Percentiles rank a stretch among this genome's conserved stretches.
Evolutionary conservation across 257 asterid genomes (phyloP).

Genomic region (Ilex asprella): DNA sequence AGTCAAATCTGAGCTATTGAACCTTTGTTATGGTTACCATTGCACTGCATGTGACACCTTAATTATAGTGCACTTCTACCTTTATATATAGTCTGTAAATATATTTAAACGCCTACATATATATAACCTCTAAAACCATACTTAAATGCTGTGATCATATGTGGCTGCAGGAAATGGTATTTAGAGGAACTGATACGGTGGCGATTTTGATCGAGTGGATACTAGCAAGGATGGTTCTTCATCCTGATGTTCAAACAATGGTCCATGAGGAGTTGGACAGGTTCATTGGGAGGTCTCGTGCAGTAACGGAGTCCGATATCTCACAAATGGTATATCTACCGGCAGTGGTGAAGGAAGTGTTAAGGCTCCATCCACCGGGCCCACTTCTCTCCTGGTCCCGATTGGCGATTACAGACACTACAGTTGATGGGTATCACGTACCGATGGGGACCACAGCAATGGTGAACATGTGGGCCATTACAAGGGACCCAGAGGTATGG

Average conservation of each 20-base stretch:
- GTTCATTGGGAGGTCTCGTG: not conserved
- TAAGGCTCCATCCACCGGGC: slow-evolving; percentile 83
- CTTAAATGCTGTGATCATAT: not conserved
- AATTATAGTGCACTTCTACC: no score
- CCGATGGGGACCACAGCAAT: slow-evolving; percentile 73
- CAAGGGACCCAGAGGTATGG: slow-evolving; percentile 59
- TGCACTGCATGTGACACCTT: no score
- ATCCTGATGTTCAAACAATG: slow-evolving; percentile 21
- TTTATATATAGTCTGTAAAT: no score
- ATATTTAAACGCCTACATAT: no score
- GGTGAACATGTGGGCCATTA: slow-evolving; percentile 94
- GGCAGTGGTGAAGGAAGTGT: slow-evolving; percentile 72
- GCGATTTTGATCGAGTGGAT: slow-evolving; percentile 30
- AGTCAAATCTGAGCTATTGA: no score
- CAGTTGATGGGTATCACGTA: slow-evolving; percentile 55
- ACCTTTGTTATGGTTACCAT: no score
- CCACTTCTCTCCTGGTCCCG: slow-evolving; percentile 92
- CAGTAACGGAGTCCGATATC: slow-evolving; percentile 39
- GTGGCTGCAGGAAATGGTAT: slow-evolving; percentile 28
- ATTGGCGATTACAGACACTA: slow-evolving; percentile 46
- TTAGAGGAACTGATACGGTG: slow-evolving; percentile 31
- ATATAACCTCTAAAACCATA: no score
- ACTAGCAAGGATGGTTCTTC: slow-evolving; percentile 22
- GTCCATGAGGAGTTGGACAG: slow-evolving; percentile 19
- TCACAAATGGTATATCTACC: slow-evolving; percentile 41